Base-by-base conservation (phyloP, 1,284 basidiomycete genomes). In the Malassezia cuniculi region DNA sequence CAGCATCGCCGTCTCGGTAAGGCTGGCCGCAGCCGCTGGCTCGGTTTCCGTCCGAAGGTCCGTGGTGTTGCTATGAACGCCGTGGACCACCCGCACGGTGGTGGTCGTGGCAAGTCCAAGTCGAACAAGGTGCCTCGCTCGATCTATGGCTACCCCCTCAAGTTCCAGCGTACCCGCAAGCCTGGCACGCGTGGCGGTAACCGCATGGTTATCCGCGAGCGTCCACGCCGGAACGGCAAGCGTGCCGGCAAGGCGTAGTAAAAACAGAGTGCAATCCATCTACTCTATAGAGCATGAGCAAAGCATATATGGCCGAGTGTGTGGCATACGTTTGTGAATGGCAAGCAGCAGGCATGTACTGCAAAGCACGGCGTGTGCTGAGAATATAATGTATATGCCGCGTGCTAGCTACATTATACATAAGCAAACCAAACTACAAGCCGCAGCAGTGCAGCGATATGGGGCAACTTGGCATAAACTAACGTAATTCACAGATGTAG, bases 21-120 rank as follows among this genome's bases (percentile, higher is more conserved):
- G 70, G 90, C 93, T 12, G 90, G 90, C 29, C 71, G 90, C 49
- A 74, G 73, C 34, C 75, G 93, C 34, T 93, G 87, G 85, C 71
- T 95, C 19, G 90, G 90, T 26, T 71, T 78, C 55, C 71, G 82
- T 57, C 90, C 90, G 3, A 78, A 78, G 50, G 86, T 94, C 22
- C 79, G 90, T 68, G 90, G 90, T 80, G 80, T 94, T 49, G 90
- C 90, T 18, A 95, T 94, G 90, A 97, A 97, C 71, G 81, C 85
- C 76, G 69, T 34, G 79, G 90, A 95, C 70, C 90, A 97, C 71
- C 89, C 90, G 50, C 87, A 87, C 69, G 90, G 90, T 71, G 90
- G 90, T 74, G 89, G 90, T 68, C 81, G 90, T 71, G 90, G 90
- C 64, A 94, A 93, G 71, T 85, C 81, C 45, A 95, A 95, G 76